phyloP scores from a whole-genome alignment of 257 asterid species.

The Paulownia fortunei region DNA sequence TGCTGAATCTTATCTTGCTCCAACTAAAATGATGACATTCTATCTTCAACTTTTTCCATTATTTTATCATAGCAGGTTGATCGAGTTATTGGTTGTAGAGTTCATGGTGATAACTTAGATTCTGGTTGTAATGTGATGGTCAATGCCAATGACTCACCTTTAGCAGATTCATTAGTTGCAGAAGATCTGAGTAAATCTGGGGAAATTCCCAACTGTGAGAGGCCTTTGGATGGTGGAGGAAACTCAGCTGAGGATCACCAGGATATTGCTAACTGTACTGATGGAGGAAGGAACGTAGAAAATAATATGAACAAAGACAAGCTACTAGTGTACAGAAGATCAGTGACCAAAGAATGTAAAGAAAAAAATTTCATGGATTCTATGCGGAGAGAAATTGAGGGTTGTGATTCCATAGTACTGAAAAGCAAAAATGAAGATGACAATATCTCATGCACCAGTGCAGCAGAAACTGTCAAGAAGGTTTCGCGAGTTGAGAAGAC shows the following conservation, averaged over 20 bases:
- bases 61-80: slow-evolving; percentile 66
- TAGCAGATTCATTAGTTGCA: slow-evolving; percentile 47
- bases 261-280: slow-evolving; percentile 52
- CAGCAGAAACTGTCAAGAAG: slow-evolving; percentile 27
- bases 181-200: slow-evolving; percentile 44
- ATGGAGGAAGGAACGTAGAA: slow-evolving; percentile 44
- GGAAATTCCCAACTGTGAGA: slow-evolving; percentile 45
- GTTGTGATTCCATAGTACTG: slow-evolving; percentile 43
- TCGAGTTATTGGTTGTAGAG: slow-evolving; percentile 85
- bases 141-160: slow-evolving; percentile 43
- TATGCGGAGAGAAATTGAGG: slow-evolving; percentile 37
- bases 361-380: slow-evolving; percentile 50
- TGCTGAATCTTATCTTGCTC: slow-evolving; percentile 1
- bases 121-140: slow-evolving; percentile 33
- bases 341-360: slow-evolving; percentile 58
- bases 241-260: slow-evolving; percentile 46
- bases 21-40: not conserved
- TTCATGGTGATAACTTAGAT: slow-evolving; percentile 48
- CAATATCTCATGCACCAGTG: slow-evolving; percentile 35
- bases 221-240: slow-evolving; percentile 46
- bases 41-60: slow-evolving; percentile 23
- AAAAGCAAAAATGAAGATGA: slow-evolving; percentile 39
- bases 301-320: slow-evolving; percentile 45
- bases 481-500: slow-evolving; percentile 32
- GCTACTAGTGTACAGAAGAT: slow-evolving; percentile 72